phyloP scores from a whole-genome alignment of 23 red algal species.

The Gracilaria domingensis region DNA sequence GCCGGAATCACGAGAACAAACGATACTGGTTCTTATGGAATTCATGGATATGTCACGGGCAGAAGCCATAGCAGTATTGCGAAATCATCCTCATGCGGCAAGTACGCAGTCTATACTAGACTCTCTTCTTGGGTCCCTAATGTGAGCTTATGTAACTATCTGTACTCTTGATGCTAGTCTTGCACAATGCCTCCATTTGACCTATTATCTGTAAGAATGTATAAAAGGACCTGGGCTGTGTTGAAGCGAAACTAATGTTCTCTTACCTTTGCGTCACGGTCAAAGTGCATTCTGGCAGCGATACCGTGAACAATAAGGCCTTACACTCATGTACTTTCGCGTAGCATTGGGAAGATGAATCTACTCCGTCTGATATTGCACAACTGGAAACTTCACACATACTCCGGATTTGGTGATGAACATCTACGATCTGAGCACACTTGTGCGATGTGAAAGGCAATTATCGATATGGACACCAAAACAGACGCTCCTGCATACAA shows the following conservation, averaged over 20 bases:
- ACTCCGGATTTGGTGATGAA: not conserved
- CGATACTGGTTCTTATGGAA: constrained; percentile 55
- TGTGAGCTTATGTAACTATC: constrained; percentile 11
- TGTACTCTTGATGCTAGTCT: no score
- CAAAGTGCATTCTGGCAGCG: no score
- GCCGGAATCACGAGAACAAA: constrained; percentile 20
- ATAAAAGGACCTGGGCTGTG: no score
- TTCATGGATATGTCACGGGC: constrained; percentile 57
- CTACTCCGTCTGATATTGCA: no score
- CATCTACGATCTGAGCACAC: not conserved
- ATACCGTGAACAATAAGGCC: no score
- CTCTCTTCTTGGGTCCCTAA: constrained; percentile 17
- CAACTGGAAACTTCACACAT: not conserved
- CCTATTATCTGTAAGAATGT: no score
- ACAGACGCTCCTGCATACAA: constrained; percentile 41
- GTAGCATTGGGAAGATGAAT: not conserved
- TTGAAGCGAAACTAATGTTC: no score
- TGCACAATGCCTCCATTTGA: no score
- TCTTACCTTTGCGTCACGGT: no score
- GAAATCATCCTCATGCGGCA: constrained; percentile 53
- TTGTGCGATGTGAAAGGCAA: constrained; percentile 26
- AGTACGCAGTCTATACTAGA: constrained; percentile 60
- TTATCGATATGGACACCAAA: constrained; percentile 26
- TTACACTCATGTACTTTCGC: no score
- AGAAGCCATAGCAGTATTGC: constrained; percentile 46